Evolutionary conservation across 495 filamentous ascomycete genomes (phyloP).

Genomic region (Cercophora sp.): DNA sequence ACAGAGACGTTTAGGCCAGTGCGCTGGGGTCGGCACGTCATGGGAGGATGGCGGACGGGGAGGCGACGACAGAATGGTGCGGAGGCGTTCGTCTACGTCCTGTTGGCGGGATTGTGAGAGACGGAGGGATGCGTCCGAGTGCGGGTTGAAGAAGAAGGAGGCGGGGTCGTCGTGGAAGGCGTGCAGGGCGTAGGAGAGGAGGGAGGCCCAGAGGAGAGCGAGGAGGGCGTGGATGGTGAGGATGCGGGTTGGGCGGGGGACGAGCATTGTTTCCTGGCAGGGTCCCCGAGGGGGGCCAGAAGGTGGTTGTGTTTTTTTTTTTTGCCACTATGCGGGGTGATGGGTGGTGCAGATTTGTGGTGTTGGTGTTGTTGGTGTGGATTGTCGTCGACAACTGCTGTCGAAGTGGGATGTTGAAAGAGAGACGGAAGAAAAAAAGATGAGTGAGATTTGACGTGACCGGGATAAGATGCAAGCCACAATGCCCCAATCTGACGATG

Average conservation of each 20-base stretch:
- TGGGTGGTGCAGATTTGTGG: too few relatives aligned
- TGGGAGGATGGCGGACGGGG: conserved; percentile 8
- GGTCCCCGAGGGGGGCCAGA: too few relatives aligned
- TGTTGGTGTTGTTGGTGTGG: too few relatives aligned
- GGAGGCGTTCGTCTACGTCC: background rate
- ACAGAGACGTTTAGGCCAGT: conserved; percentile 5
- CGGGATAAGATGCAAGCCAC: too few relatives aligned
- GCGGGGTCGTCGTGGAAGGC: conserved; percentile 17
- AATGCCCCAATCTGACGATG: too few relatives aligned
- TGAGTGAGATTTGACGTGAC: too few relatives aligned
- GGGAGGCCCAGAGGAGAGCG: background rate
- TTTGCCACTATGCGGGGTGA: too few relatives aligned
- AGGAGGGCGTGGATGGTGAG: background rate
- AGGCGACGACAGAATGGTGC: background rate
- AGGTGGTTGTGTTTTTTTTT: too few relatives aligned
- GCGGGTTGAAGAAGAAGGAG: conserved; percentile 14
- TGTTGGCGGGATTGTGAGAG: background rate
- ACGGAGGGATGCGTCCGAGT: conserved; percentile 1
- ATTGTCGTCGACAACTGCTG: too few relatives aligned
- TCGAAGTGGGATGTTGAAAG: too few relatives aligned
- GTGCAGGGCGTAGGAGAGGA: conserved; percentile 6
- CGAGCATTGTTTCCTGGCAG: too few relatives aligned
- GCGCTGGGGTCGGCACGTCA: background rate
- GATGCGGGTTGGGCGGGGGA: background rate
- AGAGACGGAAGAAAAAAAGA: too few relatives aligned